Percentiles rank a stretch among this genome's conserved stretches.
phyloP scores from a whole-genome alignment of 345 rosid genomes.

The Eucalyptus viminalis region DNA sequence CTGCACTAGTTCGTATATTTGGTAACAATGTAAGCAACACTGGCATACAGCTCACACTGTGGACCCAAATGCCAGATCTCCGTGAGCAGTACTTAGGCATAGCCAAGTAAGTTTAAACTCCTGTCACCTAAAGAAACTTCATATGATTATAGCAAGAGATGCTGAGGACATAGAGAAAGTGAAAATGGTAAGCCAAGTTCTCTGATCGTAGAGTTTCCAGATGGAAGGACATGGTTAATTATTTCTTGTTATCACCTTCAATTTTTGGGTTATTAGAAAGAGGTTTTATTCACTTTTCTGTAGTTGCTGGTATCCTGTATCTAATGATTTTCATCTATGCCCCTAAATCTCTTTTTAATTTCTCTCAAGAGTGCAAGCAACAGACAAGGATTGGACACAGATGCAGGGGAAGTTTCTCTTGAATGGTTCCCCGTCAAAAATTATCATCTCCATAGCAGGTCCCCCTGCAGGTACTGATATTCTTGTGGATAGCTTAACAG shows the following conservation, averaged over 20 bases:
- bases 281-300: not conserved
- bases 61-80: conserved; percentile 55
- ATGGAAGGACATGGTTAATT: not conserved
- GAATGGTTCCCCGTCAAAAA: conserved; percentile 66
- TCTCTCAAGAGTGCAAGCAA: conserved; percentile 53
- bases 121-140: not conserved
- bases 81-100: conserved; percentile 80
- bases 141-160: not conserved
- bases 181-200: not conserved
- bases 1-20: conserved; percentile 59
- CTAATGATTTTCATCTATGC: not conserved
- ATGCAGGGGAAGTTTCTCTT: conserved; percentile 82
- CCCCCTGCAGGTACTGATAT: conserved; percentile 87
- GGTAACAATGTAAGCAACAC: conserved; percentile 51
- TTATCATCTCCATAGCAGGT: conserved; percentile 82
- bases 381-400: conserved; percentile 64
- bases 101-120: conserved; percentile 40
- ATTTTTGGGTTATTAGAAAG: not conserved
- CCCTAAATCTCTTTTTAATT: not conserved
- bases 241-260: not conserved
- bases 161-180: not conserved
- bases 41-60: conserved; percentile 59
- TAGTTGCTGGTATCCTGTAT: not conserved
- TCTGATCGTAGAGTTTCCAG: not conserved
- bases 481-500: conserved; percentile 54